phyloP scores from a whole-genome alignment of 768 basidiomycete species.

The Sporobolomyces roseus region DNA sequence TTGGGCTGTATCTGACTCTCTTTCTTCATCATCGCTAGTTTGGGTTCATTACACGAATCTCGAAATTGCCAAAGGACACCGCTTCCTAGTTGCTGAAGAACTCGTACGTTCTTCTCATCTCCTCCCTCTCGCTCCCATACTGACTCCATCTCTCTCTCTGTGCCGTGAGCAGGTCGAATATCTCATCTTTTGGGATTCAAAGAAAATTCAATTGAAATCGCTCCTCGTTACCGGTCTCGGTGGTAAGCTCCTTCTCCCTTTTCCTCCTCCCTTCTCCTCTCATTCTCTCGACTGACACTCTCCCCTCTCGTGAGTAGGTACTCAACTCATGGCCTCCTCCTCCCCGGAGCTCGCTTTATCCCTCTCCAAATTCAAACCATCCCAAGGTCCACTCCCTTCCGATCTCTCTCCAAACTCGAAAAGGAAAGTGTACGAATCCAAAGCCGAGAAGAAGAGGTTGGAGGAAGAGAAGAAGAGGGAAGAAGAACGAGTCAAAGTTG shows the following conservation, averaged over 20 bases:
- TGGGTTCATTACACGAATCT: conserved; percentile 16
- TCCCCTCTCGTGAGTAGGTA: background rate
- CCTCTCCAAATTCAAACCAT: conserved; percentile 8
- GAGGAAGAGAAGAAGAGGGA: background rate
- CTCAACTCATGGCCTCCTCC: conserved; percentile 3
- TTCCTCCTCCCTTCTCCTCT: background rate
- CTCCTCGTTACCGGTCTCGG: conserved; percentile 8
- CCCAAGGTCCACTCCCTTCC: conserved; percentile 7
- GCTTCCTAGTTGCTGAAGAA: conserved; percentile 12
- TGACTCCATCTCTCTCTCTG: background rate
- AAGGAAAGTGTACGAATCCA: background rate
- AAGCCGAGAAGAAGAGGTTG: background rate
- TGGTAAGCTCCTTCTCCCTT: background rate
- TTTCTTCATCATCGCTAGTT: no score
- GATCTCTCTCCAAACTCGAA: background rate
- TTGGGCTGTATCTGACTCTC: no score
- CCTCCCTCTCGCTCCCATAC: background rate
- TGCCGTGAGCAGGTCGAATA: conserved; percentile 1
- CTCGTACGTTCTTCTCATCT: background rate
- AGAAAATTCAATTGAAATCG: conserved; percentile 11
- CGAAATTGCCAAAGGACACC: conserved; percentile 6
- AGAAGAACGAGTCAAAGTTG: no score
- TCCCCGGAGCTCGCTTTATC: conserved; percentile 2
- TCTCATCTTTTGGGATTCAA: conserved; percentile 6
- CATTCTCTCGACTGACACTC: background rate